These are phyloP conservation scores for Tilletia setariae DNA, from an alignment of 1,284 basidiomycete genomes.

Conservation along the genomic window DNA sequence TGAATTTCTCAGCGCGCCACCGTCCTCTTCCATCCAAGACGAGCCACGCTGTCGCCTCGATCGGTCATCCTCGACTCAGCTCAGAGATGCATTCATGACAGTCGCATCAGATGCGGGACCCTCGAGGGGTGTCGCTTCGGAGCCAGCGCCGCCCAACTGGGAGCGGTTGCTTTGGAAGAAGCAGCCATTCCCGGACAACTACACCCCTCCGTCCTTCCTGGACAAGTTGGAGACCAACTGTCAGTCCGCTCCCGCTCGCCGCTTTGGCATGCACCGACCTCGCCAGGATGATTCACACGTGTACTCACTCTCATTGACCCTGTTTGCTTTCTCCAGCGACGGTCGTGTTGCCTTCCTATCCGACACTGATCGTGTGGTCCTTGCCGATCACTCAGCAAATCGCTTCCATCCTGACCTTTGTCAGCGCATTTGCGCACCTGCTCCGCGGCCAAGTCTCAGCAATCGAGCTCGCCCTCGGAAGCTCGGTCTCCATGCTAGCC, in stretches of 20 bases:
- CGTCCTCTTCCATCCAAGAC: no score
- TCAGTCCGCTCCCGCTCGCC: constrained; percentile 56
- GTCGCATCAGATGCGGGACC: neutral
- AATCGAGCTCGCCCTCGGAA: constrained; percentile 16
- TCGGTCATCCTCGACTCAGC: no score
- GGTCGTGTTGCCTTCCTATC: constrained; percentile 61
- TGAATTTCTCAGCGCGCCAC: no score
- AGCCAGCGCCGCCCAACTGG: constrained; percentile 58
- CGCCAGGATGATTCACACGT: no score
- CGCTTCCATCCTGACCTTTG: constrained; percentile 30
- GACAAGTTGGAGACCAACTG: constrained; percentile 73
- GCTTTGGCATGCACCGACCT: no score
- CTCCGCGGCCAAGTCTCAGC: constrained; percentile 22
- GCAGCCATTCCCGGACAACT: constrained; percentile 76
- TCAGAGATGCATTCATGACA: neutral
- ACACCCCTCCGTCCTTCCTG: constrained; percentile 75
- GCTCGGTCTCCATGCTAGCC: neutral
- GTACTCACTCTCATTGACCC: neutral
- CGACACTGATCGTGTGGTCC: constrained; percentile 66
- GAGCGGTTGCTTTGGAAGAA: constrained; percentile 79
- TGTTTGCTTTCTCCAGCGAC: constrained; percentile 23
- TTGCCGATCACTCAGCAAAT: constrained; percentile 39
- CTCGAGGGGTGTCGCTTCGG: neutral
- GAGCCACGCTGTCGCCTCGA: no score
- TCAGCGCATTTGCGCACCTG: constrained; percentile 39